Conservation (phyloP, 2,329 filamentous ascomycete genomes). For the Fusarium armeniacum region DNA sequence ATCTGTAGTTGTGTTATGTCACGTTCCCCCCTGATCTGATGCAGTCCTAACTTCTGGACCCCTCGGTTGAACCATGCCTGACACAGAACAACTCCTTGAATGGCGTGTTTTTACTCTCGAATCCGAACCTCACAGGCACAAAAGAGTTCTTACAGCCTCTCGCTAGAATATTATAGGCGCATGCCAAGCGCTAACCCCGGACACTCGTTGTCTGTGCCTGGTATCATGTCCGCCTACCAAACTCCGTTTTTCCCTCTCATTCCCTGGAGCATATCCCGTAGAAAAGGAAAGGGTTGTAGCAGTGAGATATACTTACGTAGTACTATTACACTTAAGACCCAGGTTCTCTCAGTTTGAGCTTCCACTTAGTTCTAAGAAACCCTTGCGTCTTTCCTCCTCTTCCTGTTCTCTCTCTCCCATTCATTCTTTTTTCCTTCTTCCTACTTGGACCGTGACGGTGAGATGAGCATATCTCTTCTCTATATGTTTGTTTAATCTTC, state of each 20-base stretch:
- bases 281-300: not conserved
- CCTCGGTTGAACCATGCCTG: slow-evolving; percentile 27
- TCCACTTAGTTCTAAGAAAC: slow-evolving; percentile 21
- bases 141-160: slow-evolving; percentile 17
- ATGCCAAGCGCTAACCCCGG: slow-evolving; percentile 46
- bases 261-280: slow-evolving; percentile 3
- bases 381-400: slow-evolving; percentile 20
- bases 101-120: slow-evolving; percentile 39
- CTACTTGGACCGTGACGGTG: slow-evolving; percentile 8
- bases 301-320: slow-evolving; percentile 2
- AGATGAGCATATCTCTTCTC: slow-evolving; percentile 41
- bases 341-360: slow-evolving; percentile 14
- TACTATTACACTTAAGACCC: slow-evolving; percentile 17
- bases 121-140: slow-evolving; percentile 7
- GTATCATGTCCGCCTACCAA: slow-evolving; percentile 41
- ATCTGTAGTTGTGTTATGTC: not conserved
- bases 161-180: slow-evolving; percentile 32
- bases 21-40: slow-evolving; percentile 5
- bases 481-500: slow-evolving; percentile 40
- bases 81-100: slow-evolving; percentile 39
- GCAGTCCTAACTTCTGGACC: slow-evolving; percentile 1
- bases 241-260: slow-evolving; percentile 33
- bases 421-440: slow-evolving; percentile 9
- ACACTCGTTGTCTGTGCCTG: slow-evolving; percentile 42
- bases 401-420: slow-evolving; percentile 4